These are phyloP conservation scores for Alisma plantagoaquatica DNA, from an alignment of 106 monocot species.

Conservation along the genomic window DNA sequence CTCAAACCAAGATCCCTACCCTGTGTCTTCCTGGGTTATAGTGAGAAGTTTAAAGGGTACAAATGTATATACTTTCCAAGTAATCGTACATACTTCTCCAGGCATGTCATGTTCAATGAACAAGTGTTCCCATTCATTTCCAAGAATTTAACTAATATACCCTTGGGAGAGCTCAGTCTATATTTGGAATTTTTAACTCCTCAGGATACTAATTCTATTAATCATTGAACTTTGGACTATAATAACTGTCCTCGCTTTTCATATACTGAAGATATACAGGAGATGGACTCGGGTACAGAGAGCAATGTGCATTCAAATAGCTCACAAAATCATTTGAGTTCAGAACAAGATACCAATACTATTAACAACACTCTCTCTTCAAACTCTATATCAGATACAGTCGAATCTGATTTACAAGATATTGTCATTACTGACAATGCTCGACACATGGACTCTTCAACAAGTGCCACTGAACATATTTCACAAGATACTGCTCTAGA, in stretches of 20 bases:
- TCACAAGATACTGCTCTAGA: not conserved
- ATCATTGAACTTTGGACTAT: not conserved
- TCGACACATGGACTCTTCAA: too few species aligned
- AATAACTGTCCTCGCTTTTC: not conserved
- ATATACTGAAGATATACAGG: not conserved
- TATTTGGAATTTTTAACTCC: not conserved
- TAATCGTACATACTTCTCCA: not conserved
- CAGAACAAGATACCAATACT: too few species aligned
- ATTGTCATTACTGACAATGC: too few species aligned
- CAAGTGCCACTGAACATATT: not conserved
- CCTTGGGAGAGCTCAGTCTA: not conserved
- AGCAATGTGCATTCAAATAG: too few species aligned
- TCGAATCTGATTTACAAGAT: too few species aligned
- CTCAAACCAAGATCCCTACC: not conserved
- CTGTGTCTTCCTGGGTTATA: not conserved
- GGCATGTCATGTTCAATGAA: conserved; percentile 1
- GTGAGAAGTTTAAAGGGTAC: not conserved
- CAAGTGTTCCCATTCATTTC: not conserved
- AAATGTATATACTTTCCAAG: not conserved
- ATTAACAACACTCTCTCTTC: too few species aligned
- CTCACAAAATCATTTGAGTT: too few species aligned
- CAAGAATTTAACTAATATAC: too few species aligned
- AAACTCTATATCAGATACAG: too few species aligned
- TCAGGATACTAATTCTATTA: not conserved
- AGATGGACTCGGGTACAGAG: too few species aligned